Conservation (phyloP, 2,329 filamentous ascomycete species). For the Paecilomyces variotii region DNA sequence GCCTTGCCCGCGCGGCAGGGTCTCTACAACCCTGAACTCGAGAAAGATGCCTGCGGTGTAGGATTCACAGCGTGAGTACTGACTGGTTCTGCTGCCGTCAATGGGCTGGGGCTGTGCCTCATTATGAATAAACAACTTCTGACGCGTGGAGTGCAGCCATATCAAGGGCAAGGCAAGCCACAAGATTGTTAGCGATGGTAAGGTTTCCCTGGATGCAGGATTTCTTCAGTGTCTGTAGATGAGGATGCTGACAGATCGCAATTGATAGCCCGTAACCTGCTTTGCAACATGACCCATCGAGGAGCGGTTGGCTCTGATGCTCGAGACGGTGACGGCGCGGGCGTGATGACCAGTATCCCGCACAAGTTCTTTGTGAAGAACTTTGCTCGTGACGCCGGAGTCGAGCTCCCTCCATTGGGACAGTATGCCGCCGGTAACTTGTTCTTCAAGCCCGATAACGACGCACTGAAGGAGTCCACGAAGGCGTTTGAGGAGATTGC, state of each 20-base stretch:
- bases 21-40: conserved; percentile 89
- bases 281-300: conserved; percentile 99
- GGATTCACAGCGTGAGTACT: conserved; percentile 85
- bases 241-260: background rate
- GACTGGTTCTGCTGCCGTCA: background rate
- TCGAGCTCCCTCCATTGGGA: conserved; percentile 76
- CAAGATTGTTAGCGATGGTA: conserved; percentile 98
- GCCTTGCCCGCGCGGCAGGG: conserved; percentile 96
- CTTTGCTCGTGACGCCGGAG: conserved; percentile 82
- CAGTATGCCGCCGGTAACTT: conserved; percentile 97
- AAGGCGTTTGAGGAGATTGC: conserved; percentile 90
- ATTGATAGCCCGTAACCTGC: conserved; percentile 71
- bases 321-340: conserved; percentile 94
- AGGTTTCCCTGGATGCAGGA: conserved; percentile 26
- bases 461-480: conserved; percentile 83
- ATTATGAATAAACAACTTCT: conserved; percentile 5
- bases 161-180: conserved; percentile 97
- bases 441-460: conserved; percentile 95
- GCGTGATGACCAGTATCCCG: conserved; percentile 98
- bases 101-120: background rate
- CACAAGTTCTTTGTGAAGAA: conserved; percentile 99
- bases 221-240: background rate
- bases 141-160: conserved; percentile 52
- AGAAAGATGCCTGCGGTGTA: conserved; percentile 99
- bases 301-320: conserved; percentile 97